Conservation (phyloP, 495 filamentous ascomycete genomes). For the Tuber umbilicatum region DNA sequence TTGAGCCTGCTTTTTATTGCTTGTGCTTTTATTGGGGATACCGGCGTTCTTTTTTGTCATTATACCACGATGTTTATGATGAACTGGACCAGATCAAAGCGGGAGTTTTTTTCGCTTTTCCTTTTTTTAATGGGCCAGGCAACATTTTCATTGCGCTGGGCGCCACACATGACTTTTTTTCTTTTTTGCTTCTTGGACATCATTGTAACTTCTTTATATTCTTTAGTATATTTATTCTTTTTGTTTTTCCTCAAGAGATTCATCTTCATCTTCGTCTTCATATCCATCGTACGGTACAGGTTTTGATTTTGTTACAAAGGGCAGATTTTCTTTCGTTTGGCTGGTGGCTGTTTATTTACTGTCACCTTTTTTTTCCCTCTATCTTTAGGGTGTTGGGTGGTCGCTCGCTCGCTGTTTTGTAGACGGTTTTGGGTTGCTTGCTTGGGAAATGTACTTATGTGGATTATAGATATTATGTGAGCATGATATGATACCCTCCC, state of each 20-base stretch:
- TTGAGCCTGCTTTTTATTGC: constrained; percentile 24
- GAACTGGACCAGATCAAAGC: not conserved
- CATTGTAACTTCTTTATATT: constrained; percentile 6
- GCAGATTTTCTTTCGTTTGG: constrained; percentile 1
- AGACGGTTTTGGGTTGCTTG: not conserved
- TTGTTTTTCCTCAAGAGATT: constrained; percentile 4
- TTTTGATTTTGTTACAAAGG: not conserved
- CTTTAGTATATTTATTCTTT: constrained; percentile 4
- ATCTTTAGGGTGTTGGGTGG: not conserved
- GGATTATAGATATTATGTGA: not conserved
- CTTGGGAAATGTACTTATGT: constrained; percentile 2
- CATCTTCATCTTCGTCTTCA: not conserved
- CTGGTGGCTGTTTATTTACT: not conserved
- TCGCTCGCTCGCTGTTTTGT: constrained; percentile 2
- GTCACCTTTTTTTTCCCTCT: not conserved
- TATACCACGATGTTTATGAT: constrained; percentile 16
- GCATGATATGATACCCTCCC: not conserved
- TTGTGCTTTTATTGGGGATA: constrained; percentile 14
- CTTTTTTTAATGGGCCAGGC: constrained; percentile 10
- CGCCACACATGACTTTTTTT: not conserved
- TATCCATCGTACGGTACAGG: not conserved
- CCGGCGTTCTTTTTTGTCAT: constrained; percentile 19
- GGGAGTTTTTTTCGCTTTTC: constrained; percentile 25
- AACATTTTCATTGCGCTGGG: constrained; percentile 5
- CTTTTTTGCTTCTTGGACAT: not conserved